Conservation (phyloP, 2,329 filamentous ascomycete species). For the Diaporthe vaccinii region DNA sequence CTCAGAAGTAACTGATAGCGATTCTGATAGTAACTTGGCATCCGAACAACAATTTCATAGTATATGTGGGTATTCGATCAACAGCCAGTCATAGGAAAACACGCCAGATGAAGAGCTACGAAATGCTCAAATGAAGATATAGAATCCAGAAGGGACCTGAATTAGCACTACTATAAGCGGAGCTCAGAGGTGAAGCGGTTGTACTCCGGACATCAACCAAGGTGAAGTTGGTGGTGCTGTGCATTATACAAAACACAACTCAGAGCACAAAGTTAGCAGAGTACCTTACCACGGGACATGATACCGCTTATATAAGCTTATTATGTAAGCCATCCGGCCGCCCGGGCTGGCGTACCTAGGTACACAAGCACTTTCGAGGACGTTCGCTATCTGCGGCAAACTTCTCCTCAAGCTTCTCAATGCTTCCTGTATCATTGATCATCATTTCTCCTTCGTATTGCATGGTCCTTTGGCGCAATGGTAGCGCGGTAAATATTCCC, state of each 20-base stretch:
- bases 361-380: background rate
- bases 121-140: background rate
- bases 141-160: background rate
- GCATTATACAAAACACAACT: background rate
- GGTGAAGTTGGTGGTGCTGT: background rate
- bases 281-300: too few relatives aligned
- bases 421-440: fast-evolving
- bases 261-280: background rate
- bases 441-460: background rate
- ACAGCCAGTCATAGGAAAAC: background rate
- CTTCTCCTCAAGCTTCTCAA: too few relatives aligned
- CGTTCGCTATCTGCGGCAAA: background rate
- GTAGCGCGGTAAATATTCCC: constrained; percentile 13
- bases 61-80: background rate
- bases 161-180: background rate
- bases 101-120: background rate
- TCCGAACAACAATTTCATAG: too few relatives aligned
- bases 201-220: background rate
- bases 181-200: background rate
- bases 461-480: constrained; percentile 33
- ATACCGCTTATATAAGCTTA: background rate
- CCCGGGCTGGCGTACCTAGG: too few relatives aligned
- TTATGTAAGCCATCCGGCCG: background rate
- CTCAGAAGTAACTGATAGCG: too few relatives aligned
- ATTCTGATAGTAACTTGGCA: background rate